Evolutionary conservation across 495 filamentous ascomycete genomes (phyloP), one percentile per base, ranked within the genome.

Genomic region (Glonium stellatum): DNA sequence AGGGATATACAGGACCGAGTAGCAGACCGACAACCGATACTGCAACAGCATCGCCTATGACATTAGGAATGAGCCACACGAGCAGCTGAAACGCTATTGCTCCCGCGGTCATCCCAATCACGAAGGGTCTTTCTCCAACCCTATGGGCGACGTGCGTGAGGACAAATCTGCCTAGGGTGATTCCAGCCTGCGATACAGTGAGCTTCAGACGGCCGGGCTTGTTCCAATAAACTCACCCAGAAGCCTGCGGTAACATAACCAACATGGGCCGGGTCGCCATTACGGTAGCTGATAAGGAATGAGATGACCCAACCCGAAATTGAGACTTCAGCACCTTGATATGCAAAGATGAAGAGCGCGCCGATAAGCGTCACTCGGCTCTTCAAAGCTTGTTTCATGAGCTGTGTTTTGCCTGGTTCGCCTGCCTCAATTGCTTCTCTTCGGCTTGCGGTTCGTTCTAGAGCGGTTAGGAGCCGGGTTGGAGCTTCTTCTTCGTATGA

Each of bases 221-320:
- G 48, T n/a, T 21, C 21, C 13, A 15, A 37, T 13, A 49, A 9
- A 41, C 57, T 53, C 55, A 71, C 87, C 89, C 89, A 92, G 72
- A 92, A 95, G 4, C 88, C 89, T 0, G 87, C 77, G 21, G 87
- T 90, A 3, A 92, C 88, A 68, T 90, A 92, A 15, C 90, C 89
- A 9, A 91, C 86, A 3, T 76, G 73, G 8, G 78, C 72, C 2
- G 86, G 86, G 58, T 84, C 73, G 11, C 87, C 87, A 65, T 81
- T 71, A 19, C 89, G 86, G 57, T 82, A 79, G 36, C 75, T 80
- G 69, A 91, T 87, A 36, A 92, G 72, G 75, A 89, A 90, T 4
- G 85, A 87, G 48, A 90, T 87, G 15, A 90, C 83, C 90, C 88
- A 95, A 22, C 88, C 55, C 0, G 87, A 88, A 65, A 88, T 83